Evolutionary conservation across 2,329 filamentous ascomycete genomes (phyloP), one percentile per base, ranked within the genome.

Genomic region (Aspergillus flavus): DNA sequence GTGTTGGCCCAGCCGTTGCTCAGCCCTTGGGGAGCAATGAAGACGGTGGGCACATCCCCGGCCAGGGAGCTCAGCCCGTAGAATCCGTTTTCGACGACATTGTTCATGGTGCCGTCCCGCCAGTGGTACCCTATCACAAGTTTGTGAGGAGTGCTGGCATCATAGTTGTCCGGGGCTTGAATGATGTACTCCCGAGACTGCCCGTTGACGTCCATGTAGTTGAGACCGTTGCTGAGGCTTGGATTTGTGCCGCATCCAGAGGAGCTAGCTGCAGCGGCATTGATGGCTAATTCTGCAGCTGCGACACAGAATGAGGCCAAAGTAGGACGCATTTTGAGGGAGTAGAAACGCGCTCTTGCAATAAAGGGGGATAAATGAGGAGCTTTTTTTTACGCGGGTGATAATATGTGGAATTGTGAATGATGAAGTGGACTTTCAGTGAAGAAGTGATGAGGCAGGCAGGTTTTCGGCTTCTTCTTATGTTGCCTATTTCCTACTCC

Each of bases 41-140:
- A 36, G 14, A 36, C 16, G 6, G 34, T 36, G 5, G 34, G 34
- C 16, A 6, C 6, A 6, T 36, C 14, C 34, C 34, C 34, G 6
- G 34, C 34, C 5, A 36, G 34, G 34, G 0, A 16, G 12, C 14
- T 16, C 14, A 36, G 5, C 34, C 34, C 34, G 34, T 36, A 71
- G 46, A 82, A 30, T n/a, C 50, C 46, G 46, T 48, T 48, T 10
- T 59, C 36, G 19, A 59, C 58, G 14, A 59, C 58, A 19, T 53
- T 54, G 46, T 59, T 43, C 58, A 59, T 59, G n/a, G 32, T 59
- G 7, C 58, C 58, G 14, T 32, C 58, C 16, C 58, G 58, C 58
- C 58, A 60, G 39, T 60, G 58, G 48, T 43, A 43, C 6, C 58
- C 58, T n/a, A 60, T 32, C 32, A 60, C 39, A 3, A 60, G 58